Conservation (phyloP, 345 rosid species). For the Ailanthus altissimus region DNA sequence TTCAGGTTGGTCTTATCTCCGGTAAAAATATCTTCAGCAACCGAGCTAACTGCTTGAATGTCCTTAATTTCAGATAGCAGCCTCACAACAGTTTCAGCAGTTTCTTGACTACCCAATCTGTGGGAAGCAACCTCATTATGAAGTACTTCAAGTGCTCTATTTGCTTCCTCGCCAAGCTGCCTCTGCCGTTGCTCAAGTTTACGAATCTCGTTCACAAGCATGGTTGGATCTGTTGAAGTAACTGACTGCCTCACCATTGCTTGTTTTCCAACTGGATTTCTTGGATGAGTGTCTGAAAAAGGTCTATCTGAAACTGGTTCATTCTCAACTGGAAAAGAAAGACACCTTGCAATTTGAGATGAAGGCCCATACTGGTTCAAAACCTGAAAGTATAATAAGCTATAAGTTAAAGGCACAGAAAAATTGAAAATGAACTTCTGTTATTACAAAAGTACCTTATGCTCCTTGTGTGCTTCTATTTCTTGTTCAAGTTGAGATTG, state of each 20-base stretch:
- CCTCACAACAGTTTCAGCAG: slow-evolving; percentile 75
- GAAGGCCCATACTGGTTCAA: slow-evolving; percentile 59
- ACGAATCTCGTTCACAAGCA: slow-evolving; percentile 79
- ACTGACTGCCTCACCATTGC: slow-evolving; percentile 58
- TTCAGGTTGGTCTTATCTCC: slow-evolving; percentile 62
- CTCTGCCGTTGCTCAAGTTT: slow-evolving; percentile 81
- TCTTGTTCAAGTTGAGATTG: slow-evolving; percentile 74
- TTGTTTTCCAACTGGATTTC: slow-evolving; percentile 46
- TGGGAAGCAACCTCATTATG: slow-evolving; percentile 90
- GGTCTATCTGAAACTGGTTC: slow-evolving; percentile 42
- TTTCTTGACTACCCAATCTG: slow-evolving; percentile 73
- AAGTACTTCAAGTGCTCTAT: slow-evolving; percentile 84
- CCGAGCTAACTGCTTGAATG: slow-evolving; percentile 59
- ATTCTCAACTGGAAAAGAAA: slow-evolving; percentile 53
- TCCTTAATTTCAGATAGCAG: slow-evolving; percentile 82
- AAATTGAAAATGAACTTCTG: slow-evolving; percentile 1
- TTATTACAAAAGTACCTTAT: slow-evolving; percentile 50
- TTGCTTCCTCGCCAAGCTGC: slow-evolving; percentile 91
- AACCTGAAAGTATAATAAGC: slow-evolving; percentile 41
- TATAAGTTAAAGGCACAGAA: slow-evolving; percentile 13
- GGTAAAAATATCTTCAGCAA: slow-evolving; percentile 53
- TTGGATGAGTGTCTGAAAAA: slow-evolving; percentile 40
- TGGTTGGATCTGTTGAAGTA: slow-evolving; percentile 71
- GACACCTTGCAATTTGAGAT: slow-evolving; percentile 69
- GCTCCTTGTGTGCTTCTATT: slow-evolving; percentile 58